Base-by-base conservation (phyloP, 2,329 filamentous ascomycete species). In the Epicoccum nigrum region DNA sequence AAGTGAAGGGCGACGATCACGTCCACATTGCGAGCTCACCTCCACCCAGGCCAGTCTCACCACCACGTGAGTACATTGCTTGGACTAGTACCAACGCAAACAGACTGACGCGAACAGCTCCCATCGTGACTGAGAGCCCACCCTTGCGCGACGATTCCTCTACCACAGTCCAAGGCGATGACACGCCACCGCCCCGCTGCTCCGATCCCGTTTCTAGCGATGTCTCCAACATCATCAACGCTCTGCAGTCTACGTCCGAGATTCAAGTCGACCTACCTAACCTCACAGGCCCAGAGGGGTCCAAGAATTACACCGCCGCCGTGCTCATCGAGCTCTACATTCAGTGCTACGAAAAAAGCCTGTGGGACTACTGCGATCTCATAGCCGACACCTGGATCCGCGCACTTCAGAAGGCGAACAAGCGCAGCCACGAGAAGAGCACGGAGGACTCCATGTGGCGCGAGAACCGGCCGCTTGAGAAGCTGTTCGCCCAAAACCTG, bases 311-410 rank as follows among this genome's bases (percentile, higher is more conserved):
- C 53, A 60, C 55, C 9, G 54, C 59, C 16, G 37, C 47, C 4
- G 17, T 54, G 2, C 63, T 71, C 4, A 60, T 48, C 1, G 50
- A 65, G 7, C 55, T 70, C n/a, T 70, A 71, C 56, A 46, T 70
- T 27, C 31, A 57, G 16, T 55, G 56, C 46, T 65, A 67, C 45
- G 15, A 54, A 4, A 23, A 45, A 13, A 11, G 44, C 1, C 21
- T 53, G 3, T 64, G 52, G 50, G 28, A 68, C 30, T 30, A 60
- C 17, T 71, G 68, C 51, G 68, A 72, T 42, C 52, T 72, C 12
- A 44, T 72, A 21, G 55, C 57, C 28, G 69, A 72, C 34, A 68
- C 63, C 4, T 72, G 68, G 68, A 72, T 72, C 47, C 68, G 65
- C 13, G 66, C 63, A 1, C 65, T 70, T 48, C 69, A 69, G 21